phyloP scores from a whole-genome alignment of 2,329 filamentous ascomycete genomes.

The Cytospora leucostoma region DNA sequence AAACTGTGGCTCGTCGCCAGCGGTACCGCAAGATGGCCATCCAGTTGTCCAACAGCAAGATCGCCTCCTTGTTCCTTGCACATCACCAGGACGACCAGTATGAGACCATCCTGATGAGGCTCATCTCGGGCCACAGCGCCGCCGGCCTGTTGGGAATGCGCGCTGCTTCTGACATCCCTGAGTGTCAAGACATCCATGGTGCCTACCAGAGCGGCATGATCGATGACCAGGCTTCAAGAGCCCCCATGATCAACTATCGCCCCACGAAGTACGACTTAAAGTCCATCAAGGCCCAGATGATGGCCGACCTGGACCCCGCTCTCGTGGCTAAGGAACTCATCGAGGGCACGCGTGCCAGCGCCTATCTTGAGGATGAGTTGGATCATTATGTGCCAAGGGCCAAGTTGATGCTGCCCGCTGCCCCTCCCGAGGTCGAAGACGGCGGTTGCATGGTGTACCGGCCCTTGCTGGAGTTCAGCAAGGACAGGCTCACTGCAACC shows the following conservation, averaged over 20 bases:
- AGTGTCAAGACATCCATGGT: slow-evolving; percentile 75
- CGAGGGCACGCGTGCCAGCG: slow-evolving; percentile 15
- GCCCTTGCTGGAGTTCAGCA: slow-evolving; percentile 70
- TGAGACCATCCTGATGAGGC: slow-evolving; percentile 82
- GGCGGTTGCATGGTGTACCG: slow-evolving; percentile 69
- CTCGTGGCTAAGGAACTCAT: slow-evolving; percentile 27
- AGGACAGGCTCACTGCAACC: slow-evolving; percentile 72
- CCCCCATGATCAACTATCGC: slow-evolving; percentile 44
- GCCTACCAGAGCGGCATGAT: slow-evolving; percentile 66
- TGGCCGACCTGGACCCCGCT: slow-evolving; percentile 32
- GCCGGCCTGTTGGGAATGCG: slow-evolving; percentile 74
- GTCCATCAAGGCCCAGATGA: slow-evolving; percentile 33
- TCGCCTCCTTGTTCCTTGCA: slow-evolving; percentile 69
- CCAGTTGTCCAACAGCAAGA: slow-evolving; percentile 53
- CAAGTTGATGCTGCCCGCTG: slow-evolving; percentile 22
- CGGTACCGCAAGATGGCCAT: slow-evolving; percentile 72
- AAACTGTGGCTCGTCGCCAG: slow-evolving; percentile 71
- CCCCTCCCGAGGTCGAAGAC: slow-evolving; percentile 52
- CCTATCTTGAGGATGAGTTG: slow-evolving; percentile 31
- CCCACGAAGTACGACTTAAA: slow-evolving; percentile 31
- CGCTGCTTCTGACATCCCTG: slow-evolving; percentile 69
- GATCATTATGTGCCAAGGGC: slow-evolving; percentile 29
- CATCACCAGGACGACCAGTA: slow-evolving; percentile 92
- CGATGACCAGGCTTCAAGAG: slow-evolving; percentile 44
- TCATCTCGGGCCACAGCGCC: slow-evolving; percentile 67